These are phyloP conservation scores for Fusarium brevicatenulatum DNA, from an alignment of 2,329 filamentous ascomycete genomes.

Conservation along the genomic window DNA sequence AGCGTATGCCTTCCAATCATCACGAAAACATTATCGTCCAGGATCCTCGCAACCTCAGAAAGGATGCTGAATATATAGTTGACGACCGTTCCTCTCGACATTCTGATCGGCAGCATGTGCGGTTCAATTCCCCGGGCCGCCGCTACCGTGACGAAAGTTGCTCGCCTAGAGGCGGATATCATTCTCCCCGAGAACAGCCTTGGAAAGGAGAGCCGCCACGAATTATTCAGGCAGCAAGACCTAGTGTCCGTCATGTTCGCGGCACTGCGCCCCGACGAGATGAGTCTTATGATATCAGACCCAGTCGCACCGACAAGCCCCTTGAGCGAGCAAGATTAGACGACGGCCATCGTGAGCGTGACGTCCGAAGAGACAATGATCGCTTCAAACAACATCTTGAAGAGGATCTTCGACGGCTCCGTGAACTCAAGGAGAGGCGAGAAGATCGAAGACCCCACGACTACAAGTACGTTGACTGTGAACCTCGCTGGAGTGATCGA, in stretches of 20 bases:
- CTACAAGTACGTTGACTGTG: background rate
- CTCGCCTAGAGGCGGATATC: constrained; percentile 19
- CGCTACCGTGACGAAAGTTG: constrained; percentile 4
- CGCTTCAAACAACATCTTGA: constrained; percentile 27
- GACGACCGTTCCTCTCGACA: background rate
- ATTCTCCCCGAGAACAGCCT: constrained; percentile 13
- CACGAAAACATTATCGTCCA: constrained; percentile 9
- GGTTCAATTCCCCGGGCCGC: constrained; percentile 7
- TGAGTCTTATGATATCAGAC: constrained; percentile 11
- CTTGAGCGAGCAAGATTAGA: constrained; percentile 30
- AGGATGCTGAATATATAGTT: background rate
- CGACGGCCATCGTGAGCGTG: constrained; percentile 9
- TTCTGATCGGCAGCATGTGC: constrained; percentile 16
- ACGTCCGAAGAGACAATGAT: constrained; percentile 22
- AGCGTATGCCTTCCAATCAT: constrained; percentile 3
- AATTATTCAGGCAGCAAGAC: constrained; percentile 29
- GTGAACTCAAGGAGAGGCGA: constrained; percentile 16
- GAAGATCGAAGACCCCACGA: background rate
- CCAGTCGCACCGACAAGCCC: constrained; percentile 13
- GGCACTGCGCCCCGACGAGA: constrained; percentile 29
- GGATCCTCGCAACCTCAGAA: background rate
- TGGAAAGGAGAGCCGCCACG: constrained; percentile 24
- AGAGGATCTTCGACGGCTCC: constrained; percentile 25
- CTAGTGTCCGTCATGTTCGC: constrained; percentile 28
- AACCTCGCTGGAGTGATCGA: constrained; percentile 30